Percentiles rank a stretch among this genome's conserved stretches.
Conservation (phyloP, 106 monocot genomes). For the Ottelia alismoides region DNA sequence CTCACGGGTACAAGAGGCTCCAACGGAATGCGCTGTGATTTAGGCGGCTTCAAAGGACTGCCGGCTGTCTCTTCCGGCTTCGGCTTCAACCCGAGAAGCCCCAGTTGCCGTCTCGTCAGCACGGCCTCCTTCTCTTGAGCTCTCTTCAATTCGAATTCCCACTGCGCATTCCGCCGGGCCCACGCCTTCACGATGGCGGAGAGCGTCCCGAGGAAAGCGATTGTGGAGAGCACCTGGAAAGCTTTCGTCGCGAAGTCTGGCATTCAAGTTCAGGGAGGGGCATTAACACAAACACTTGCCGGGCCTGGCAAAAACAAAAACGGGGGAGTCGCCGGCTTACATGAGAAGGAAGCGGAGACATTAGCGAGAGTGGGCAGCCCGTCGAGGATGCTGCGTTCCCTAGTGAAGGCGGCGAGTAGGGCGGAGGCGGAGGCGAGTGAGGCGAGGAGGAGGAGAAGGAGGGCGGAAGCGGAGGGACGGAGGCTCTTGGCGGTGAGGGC, state of each 20-base stretch:
- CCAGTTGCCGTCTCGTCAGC: slow-evolving; percentile 47
- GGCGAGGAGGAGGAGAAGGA: slow-evolving; percentile 35
- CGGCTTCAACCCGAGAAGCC: slow-evolving; percentile 41
- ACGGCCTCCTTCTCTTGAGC: slow-evolving; percentile 9
- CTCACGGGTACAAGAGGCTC: slow-evolving; percentile 68
- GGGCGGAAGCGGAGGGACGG: slow-evolving; percentile 39
- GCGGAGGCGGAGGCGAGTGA: slow-evolving; percentile 22
- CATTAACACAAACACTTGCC: slow-evolving; percentile 31
- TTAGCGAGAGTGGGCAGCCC: slow-evolving; percentile 1
- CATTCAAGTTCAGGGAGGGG: too few species aligned
- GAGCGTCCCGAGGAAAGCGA: too few species aligned
- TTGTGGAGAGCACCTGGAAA: too few species aligned
- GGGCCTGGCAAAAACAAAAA: not conserved
- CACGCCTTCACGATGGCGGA: too few species aligned
- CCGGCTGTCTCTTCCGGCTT: slow-evolving; percentile 13
- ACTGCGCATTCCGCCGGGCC: too few species aligned
- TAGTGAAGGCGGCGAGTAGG: slow-evolving; percentile 32
- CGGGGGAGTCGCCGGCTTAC: slow-evolving; percentile 13
- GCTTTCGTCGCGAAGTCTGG: too few species aligned
- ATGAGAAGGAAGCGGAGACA: slow-evolving; percentile 11
- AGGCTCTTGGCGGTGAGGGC: slow-evolving; percentile 59
- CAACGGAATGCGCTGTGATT: slow-evolving; percentile 4
- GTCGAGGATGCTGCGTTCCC: slow-evolving; percentile 14
- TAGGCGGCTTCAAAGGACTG: slow-evolving; percentile 33
- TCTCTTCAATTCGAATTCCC: too few species aligned